Evolutionary conservation across 306 rosid genomes (phyloP), one percentile per base, ranked within the genome.

Genomic region (Styphnolobium japonicum): DNA sequence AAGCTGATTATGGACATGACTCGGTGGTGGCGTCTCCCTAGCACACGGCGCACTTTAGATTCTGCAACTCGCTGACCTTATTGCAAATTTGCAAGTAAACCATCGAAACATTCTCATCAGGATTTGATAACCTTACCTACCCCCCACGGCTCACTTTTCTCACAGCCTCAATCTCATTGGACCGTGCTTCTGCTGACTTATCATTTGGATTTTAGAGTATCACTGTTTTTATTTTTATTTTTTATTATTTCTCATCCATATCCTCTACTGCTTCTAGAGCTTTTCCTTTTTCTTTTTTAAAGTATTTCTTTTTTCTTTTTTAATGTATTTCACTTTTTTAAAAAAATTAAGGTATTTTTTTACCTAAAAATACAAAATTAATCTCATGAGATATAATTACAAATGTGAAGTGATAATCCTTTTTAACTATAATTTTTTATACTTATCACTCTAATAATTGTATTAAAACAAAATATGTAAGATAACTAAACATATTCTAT

Each of bases 161-260:
- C 82, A 82, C 86, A 37, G 68, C 49, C 74, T 27, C 34, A 48
- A 16, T 82, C 51, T 61, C 2, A 76, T 82, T 76, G 86, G 86
- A 70, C 82, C 19, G 56, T 60, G 15, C 10, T 14, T 76, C 21
- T 1, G 14, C 76, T 45, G 40, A 58, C 58, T 22, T 3, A 16
- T 55, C 43, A 10, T 1, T n/a, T 21, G 23, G 2, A 14, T n/a
- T n/a, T n/a, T n/a, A n/a, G n/a, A 3, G 29, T 16, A 3, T 14
- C 19, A 18, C 33, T 60, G 8, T 7, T 4, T 43, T 0, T 6
- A 12, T 3, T 7, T 14, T n/a, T 2, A 4, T 1, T 25, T 45
- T 14, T 27, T 18, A 1, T 5, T 2, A 3, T 23, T 22, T 31
- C 39, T 34, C 63, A 34, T 75, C 72, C 70, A 43, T 60, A 75